Percentiles rank a stretch among this genome's conserved stretches.
Evolutionary conservation across 371 early-diverging fungal genomes (phyloP).

Genomic region (Mucor mucedo): DNA sequence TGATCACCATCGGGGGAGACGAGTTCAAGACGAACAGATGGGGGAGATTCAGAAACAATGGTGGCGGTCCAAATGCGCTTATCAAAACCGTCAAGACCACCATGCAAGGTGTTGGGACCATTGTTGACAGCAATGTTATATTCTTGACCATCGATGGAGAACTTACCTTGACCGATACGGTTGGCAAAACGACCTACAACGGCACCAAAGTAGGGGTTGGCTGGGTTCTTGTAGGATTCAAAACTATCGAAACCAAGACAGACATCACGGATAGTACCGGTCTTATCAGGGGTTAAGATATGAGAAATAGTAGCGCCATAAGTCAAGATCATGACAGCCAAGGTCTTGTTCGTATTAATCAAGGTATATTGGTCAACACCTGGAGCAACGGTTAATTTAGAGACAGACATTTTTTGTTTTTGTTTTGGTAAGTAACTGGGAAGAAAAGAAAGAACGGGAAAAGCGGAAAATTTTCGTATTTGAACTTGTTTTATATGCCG

Average conservation of each 20-base stretch:
- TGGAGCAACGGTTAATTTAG: conserved; percentile 32
- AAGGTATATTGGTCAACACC: conserved; percentile 54
- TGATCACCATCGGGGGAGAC: conserved; percentile 54
- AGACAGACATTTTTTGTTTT: conserved; percentile 22
- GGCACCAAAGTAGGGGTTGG: conserved; percentile 55
- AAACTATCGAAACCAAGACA: conserved; percentile 52
- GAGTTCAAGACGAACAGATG: conserved; percentile 50
- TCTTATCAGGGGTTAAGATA: conserved; percentile 53
- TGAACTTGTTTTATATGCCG: not conserved
- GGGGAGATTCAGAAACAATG: conserved; percentile 43
- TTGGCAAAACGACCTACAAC: conserved; percentile 57
- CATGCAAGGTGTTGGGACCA: conserved; percentile 50
- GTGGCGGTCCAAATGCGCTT: conserved; percentile 47
- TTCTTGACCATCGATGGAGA: conserved; percentile 44
- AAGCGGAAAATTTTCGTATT: not conserved
- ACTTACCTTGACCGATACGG: conserved; percentile 49
- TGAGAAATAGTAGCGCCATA: conserved; percentile 52
- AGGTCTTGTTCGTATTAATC: conserved; percentile 47
- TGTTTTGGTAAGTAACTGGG: not conserved
- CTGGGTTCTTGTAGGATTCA: conserved; percentile 43
- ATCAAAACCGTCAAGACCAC: conserved; percentile 55
- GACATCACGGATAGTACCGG: conserved; percentile 48
- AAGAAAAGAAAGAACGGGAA: not conserved
- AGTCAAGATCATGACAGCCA: conserved; percentile 55
- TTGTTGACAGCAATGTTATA: conserved; percentile 45